phyloP scores from a whole-genome alignment of 352 stramenopile genomes.

The Plasmopara viticola region DNA sequence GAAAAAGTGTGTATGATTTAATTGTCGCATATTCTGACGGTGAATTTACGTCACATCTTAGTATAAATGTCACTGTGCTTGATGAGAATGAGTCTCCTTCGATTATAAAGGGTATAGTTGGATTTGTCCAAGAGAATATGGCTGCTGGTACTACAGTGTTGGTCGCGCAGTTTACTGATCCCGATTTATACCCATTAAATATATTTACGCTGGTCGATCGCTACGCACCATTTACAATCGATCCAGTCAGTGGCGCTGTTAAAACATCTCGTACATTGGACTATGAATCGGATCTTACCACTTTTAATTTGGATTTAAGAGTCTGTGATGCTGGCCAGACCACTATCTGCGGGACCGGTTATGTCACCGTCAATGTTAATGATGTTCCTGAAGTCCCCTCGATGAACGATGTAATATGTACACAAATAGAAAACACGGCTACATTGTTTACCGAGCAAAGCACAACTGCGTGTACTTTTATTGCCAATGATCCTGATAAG shows the following conservation, averaged over 20 bases:
- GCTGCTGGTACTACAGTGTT: conserved; percentile 23
- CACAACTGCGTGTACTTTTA: conserved; percentile 26
- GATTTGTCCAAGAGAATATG: conserved; percentile 35
- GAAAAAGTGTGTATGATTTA: conserved; percentile 9
- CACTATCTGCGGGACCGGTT: conserved; percentile 32
- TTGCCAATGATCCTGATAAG: conserved; percentile 35
- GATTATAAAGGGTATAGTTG: conserved; percentile 17
- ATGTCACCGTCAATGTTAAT: conserved; percentile 25
- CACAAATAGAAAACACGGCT: conserved; percentile 41
- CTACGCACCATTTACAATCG: conserved; percentile 19
- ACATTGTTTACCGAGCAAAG: conserved; percentile 15
- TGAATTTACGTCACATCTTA: conserved; percentile 24
- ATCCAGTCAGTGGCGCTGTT: conserved; percentile 18
- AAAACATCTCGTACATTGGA: conserved; percentile 35
- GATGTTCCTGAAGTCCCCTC: conserved; percentile 35
- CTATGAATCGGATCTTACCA: conserved; percentile 35
- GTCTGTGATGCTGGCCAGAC: conserved; percentile 33
- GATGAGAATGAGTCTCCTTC: conserved; percentile 47
- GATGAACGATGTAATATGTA: conserved; percentile 25
- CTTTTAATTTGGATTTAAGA: conserved; percentile 32
- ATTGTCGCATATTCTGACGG: conserved; percentile 18
- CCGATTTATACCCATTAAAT: conserved; percentile 28
- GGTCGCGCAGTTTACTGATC: conserved; percentile 26
- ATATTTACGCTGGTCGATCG: conserved; percentile 18
- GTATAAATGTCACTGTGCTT: conserved; percentile 28